A percentile compares a stretch with the other conserved stretches of the same genome.
Evolutionary conservation across 129 eudicot genomes (phyloP).

Genomic region (Flaveria trinervia): DNA sequence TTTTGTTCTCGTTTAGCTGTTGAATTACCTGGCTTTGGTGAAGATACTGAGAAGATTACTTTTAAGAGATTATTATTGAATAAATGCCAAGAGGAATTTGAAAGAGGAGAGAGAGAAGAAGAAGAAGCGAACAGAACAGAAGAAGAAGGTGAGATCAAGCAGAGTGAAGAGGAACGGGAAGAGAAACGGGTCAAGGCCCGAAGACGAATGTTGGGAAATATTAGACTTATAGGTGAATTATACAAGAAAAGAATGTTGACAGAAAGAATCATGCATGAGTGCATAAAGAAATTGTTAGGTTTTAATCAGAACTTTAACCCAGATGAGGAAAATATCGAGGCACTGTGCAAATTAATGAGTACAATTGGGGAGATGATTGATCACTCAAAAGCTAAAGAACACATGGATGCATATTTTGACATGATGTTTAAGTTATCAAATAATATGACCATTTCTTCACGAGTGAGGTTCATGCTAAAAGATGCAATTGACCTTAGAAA

Average conservation of each 20-base stretch:
- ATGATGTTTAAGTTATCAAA: conserved; percentile 65
- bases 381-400: conserved; percentile 76
- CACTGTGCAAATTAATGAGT: conserved; percentile 49
- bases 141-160: conserved; percentile 76
- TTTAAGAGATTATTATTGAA: conserved; percentile 79
- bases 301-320: conserved; percentile 47
- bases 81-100: conserved; percentile 91
- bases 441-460: conserved; percentile 75
- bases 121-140: conserved; percentile 81
- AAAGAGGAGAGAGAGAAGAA: conserved; percentile 86
- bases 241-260: conserved; percentile 94
- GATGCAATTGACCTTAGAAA: conserved; percentile 79
- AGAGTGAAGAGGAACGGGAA: conserved; percentile 67
- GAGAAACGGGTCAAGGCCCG: conserved; percentile 74
- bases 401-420: conserved; percentile 71
- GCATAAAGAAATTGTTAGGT: conserved; percentile 75
- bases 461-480: conserved; percentile 80
- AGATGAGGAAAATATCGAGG: conserved; percentile 47
- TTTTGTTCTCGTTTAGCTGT: conserved; percentile 74
- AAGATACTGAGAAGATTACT: conserved; percentile 69
- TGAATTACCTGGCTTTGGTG: conserved; percentile 77
- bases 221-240: conserved; percentile 87
- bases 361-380: conserved; percentile 96
- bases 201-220: conserved; percentile 88
- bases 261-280: conserved; percentile 89